Base-by-base conservation (phyloP, 2,329 filamentous ascomycete species). In the Metarhizium humberi region DNA sequence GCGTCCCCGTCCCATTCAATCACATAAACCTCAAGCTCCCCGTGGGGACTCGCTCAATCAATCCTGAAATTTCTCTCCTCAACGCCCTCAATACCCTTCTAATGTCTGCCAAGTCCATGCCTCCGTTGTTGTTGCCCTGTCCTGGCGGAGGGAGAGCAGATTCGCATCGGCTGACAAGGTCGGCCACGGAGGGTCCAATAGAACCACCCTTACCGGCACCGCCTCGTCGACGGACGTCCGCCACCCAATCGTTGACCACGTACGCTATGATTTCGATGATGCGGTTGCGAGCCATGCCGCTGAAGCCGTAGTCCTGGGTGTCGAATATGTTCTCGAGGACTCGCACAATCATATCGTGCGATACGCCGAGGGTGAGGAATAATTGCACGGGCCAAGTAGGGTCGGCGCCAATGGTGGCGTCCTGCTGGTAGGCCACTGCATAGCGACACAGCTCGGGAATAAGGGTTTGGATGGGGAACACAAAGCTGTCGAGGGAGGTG, bases 371-470 rank as follows among this genome's bases (percentile, higher is more conserved):
- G 34, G 74, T 72, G 10, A 82, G 66, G 65, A 84, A 84, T 14
- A 83, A 68, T 58, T 79, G 71, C 2, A 81, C 73, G 0, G 81
- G 81, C 81, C 81, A 84, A 52, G 73, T 73, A 6, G 79, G 72
- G 58, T 83, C 75, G 3, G 81, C 81, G 0, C 77, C 77, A 49
- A 82, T 79, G 7, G 78, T 78, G 2, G 74, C 75, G 60, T 85
- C 81, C 62, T 84, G 81, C 53, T 78, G 75, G 57, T 80, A 73
- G 56, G 80, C 78, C 40, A 82, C 69, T 1, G 82, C 78, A 62
- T 87, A 88, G 25, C 75, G 75, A 67, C 85, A 86, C 7, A 88
- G 69, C 58, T 85, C 76, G 0, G 81, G 81, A 11, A 88, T 74
- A 1, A 88, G 73, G 2, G 77, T 75, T 55, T 78, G 72, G 7